A percentile compares a stretch with the other conserved stretches of the same genome.
phyloP scores from a whole-genome alignment of 1,284 basidiomycete species.

The Trametes versicolor region DNA sequence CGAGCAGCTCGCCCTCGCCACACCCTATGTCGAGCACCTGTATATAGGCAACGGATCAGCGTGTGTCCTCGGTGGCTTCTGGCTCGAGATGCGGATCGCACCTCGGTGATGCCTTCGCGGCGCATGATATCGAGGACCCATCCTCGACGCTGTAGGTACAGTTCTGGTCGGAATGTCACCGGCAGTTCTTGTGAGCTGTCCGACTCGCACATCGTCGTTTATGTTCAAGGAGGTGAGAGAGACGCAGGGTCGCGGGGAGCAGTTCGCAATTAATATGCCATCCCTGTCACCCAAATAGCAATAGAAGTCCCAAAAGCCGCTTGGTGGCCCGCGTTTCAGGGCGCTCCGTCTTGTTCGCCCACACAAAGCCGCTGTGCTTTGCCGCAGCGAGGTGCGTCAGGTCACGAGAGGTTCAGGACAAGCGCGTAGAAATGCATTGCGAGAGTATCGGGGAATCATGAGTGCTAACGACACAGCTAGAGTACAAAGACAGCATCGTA shows the following conservation, averaged over 20 bases:
- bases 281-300: neutral
- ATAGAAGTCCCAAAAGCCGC: conserved; percentile 11
- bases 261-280: neutral
- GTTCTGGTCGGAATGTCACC: conserved; percentile 80
- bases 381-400: conserved; percentile 11
- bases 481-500: conserved; percentile 36
- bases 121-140: conserved; percentile 76
- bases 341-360: conserved; percentile 1
- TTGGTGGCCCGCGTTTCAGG: neutral
- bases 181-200: conserved; percentile 47
- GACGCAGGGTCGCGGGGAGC: neutral
- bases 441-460: conserved; percentile 29
- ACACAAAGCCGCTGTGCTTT: neutral
- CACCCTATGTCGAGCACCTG: conserved; percentile 86
- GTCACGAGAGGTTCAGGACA: neutral
- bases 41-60: neutral
- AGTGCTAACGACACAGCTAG: conserved; percentile 34
- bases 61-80: neutral
- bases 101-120: conserved; percentile 65
- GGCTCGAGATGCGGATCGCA: conserved; percentile 42
- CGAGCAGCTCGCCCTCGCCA: conserved; percentile 79
- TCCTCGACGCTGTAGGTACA: conserved; percentile 74
- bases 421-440: conserved; percentile 10
- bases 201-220: conserved; percentile 23
- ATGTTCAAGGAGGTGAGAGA: neutral